A percentile compares a stretch with the other conserved stretches of the same genome.
Conservation (phyloP, 768 basidiomycete genomes). For the Collybia sordida region DNA sequence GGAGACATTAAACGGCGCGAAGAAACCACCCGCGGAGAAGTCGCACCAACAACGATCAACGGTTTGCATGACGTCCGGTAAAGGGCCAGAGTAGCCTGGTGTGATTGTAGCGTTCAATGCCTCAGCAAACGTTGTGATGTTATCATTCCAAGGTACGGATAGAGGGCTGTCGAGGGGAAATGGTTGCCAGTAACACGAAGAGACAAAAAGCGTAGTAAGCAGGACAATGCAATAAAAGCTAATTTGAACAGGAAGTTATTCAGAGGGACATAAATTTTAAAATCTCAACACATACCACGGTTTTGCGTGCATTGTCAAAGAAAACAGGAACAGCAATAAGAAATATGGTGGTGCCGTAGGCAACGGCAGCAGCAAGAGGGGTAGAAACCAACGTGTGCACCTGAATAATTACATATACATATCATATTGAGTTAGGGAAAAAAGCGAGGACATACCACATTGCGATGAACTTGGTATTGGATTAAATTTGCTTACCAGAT, state of each 20-base stretch:
- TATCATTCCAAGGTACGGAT: slow-evolving; percentile 62
- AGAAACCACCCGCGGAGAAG: slow-evolving; percentile 59
- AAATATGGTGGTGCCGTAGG: slow-evolving; percentile 83
- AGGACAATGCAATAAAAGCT: slow-evolving; percentile 89
- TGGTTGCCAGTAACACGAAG: slow-evolving; percentile 90
- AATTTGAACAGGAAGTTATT: slow-evolving; percentile 4
- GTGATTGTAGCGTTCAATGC: slow-evolving; percentile 54
- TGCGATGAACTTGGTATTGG: slow-evolving; percentile 5
- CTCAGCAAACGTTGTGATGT: slow-evolving; percentile 72
- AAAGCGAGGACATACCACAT: slow-evolving; percentile 52
- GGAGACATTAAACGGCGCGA: slow-evolving; percentile 75
- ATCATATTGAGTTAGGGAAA: not conserved
- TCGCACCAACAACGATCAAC: slow-evolving; percentile 89
- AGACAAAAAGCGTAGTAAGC: slow-evolving; percentile 78
- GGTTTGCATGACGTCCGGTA: slow-evolving; percentile 61
- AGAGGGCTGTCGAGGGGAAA: slow-evolving; percentile 65
- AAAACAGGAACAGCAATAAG: slow-evolving; percentile 72
- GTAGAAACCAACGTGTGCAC: slow-evolving; percentile 88
- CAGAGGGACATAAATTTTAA: not conserved
- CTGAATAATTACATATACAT: slow-evolving; percentile 29
- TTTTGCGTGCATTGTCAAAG: slow-evolving; percentile 76
- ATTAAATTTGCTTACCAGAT: not conserved
- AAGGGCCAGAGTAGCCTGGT: slow-evolving; percentile 35
- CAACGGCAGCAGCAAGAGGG: slow-evolving; percentile 71
- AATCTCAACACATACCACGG: slow-evolving; percentile 62